Percentiles rank a stretch among this genome's conserved stretches.
Conservation (phyloP, 495 filamentous ascomycete species). For the Penicillium maclennaniae region DNA sequence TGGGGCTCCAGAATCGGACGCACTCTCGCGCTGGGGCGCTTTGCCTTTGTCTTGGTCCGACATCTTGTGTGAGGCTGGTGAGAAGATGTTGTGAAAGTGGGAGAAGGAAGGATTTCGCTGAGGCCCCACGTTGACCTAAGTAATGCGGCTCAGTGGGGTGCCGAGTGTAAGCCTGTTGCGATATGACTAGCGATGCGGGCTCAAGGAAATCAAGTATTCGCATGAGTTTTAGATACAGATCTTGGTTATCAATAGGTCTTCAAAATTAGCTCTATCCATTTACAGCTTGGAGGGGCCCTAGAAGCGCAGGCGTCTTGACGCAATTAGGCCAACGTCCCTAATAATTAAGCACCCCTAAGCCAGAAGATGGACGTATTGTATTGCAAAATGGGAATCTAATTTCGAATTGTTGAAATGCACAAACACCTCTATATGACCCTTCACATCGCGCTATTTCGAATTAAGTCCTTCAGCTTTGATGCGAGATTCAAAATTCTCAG, state of each 20-base stretch:
- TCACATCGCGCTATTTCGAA: slow-evolving; percentile 9
- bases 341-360: background rate
- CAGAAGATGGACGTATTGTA: background rate
- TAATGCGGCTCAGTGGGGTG: slow-evolving; percentile 22
- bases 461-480: slow-evolving; percentile 27
- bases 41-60: slow-evolving; percentile 44
- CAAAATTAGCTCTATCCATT: no score
- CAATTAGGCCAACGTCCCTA: background rate
- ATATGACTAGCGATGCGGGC: background rate
- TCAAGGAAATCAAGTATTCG: background rate
- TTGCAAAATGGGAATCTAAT: slow-evolving; percentile 13
- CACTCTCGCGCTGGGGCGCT: slow-evolving; percentile 27
- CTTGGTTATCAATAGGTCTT: no score
- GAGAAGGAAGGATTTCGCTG: slow-evolving; percentile 20
- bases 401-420: slow-evolving; percentile 31
- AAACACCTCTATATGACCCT: slow-evolving; percentile 23
- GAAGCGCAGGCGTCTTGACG: no score
- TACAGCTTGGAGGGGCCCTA: no score
- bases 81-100: slow-evolving; percentile 10
- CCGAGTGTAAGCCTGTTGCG: slow-evolving; percentile 17
- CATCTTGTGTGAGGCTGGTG: slow-evolving; percentile 23
- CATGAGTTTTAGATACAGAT: background rate
- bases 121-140: slow-evolving; percentile 34
- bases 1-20: slow-evolving; percentile 4
- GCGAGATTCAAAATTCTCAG: slow-evolving; percentile 20